Conservation (phyloP, 345 rosid genomes). For the Murraya paniculata region DNA sequence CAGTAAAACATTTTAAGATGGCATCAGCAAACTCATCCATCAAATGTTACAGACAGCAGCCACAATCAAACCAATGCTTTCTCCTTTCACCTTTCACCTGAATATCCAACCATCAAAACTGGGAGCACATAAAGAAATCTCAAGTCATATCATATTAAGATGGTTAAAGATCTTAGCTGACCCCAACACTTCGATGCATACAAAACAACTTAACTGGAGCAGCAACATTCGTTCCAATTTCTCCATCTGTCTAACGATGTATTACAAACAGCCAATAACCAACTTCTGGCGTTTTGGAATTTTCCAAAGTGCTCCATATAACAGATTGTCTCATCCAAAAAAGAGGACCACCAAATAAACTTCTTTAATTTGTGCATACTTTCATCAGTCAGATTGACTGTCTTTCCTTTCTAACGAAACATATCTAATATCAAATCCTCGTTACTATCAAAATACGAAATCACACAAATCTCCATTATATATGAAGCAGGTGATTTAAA, state of each 20-base stretch:
- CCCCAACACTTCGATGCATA: not conserved
- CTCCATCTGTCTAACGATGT: not conserved
- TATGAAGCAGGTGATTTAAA: not conserved
- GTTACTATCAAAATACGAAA: not conserved
- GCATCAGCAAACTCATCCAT: slow-evolving; percentile 14
- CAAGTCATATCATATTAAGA: not conserved
- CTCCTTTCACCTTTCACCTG: not conserved
- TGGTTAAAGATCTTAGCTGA: slow-evolving; percentile 1
- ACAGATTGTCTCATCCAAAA: not conserved
- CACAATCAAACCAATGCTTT: not conserved
- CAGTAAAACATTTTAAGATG: slow-evolving; percentile 1
- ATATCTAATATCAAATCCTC: not conserved
- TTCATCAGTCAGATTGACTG: not conserved
- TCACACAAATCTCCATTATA: slow-evolving; percentile 6
- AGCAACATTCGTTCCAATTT: not conserved
- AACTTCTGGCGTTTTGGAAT: not conserved
- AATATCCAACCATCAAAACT: not conserved
- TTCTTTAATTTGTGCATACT: not conserved
- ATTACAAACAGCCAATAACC: not conserved
- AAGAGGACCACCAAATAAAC: not conserved
- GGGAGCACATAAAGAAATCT: not conserved
- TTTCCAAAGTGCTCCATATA: not conserved
- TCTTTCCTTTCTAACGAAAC: slow-evolving; percentile 1
- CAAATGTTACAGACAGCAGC: not conserved
- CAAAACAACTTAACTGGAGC: not conserved